These are phyloP conservation scores for Ceratobasidium sp. DNA, from an alignment of 1,284 basidiomycete species.

Conservation along the genomic window DNA sequence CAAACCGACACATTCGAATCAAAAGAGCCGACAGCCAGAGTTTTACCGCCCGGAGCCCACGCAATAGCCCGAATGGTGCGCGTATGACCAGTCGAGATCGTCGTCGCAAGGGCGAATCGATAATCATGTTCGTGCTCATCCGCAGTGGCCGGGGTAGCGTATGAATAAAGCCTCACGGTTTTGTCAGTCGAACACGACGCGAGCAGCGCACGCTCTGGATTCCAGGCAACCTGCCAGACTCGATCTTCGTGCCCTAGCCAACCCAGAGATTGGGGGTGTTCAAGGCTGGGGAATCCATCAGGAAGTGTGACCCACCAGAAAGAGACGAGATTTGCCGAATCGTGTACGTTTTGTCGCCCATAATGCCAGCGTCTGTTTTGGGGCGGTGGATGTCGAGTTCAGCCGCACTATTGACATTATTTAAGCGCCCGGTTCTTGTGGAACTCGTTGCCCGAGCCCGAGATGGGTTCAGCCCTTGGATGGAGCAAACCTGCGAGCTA, in stretches of 20 bases:
- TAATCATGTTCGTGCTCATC: conserved; percentile 46
- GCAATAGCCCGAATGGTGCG: conserved; percentile 90
- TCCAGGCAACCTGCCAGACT: conserved; percentile 93
- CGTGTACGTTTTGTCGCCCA: not conserved
- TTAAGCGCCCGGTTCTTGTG: not conserved
- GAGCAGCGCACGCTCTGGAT: conserved; percentile 79
- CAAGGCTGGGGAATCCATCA: not conserved
- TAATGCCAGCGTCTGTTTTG: not conserved
- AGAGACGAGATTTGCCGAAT: conserved; percentile 32
- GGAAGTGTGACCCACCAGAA: conserved; percentile 21
- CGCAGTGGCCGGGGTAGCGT: conserved; percentile 54
- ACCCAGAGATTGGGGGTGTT: not conserved
- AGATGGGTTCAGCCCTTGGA: too few species aligned
- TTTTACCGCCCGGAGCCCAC: conserved; percentile 89
- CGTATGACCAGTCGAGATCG: conserved; percentile 83
- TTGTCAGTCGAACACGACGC: conserved; percentile 97
- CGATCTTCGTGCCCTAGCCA: conserved; percentile 79
- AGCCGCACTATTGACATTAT: not conserved
- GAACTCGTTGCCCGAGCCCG: not conserved
- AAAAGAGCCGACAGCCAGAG: conserved; percentile 94
- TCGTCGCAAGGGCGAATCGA: conserved; percentile 63
- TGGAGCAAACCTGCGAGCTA: not conserved
- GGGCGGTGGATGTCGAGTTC: not conserved
- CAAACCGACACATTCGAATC: conserved; percentile 93
- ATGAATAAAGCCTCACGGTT: conserved; percentile 85